These are phyloP conservation scores for Phytophthora ohioensis DNA, from an alignment of 352 stramenopile genomes.

Conservation along the genomic window DNA sequence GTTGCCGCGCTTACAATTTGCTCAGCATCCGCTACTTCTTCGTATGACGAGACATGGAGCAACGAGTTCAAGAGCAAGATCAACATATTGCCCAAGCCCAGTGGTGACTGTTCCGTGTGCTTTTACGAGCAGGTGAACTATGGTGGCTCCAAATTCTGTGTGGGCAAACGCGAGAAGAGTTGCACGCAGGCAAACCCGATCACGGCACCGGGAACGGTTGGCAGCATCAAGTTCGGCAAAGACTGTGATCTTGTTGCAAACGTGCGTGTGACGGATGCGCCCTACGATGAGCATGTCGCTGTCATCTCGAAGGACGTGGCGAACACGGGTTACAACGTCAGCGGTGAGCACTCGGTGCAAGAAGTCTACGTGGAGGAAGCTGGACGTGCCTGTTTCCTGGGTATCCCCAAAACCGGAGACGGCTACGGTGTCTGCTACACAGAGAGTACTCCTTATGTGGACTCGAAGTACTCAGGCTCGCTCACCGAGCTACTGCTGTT, in stretches of 20 bases:
- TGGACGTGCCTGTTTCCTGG: slow-evolving; percentile 52
- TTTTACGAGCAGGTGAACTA: slow-evolving; percentile 55
- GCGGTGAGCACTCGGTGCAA: slow-evolving; percentile 40
- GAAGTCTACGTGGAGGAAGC: slow-evolving; percentile 59
- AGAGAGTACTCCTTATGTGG: slow-evolving; percentile 29
- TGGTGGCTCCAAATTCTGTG: slow-evolving; percentile 39
- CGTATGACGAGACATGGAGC: slow-evolving; percentile 20
- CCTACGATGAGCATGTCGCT: slow-evolving; percentile 48
- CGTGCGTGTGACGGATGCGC: slow-evolving; percentile 45
- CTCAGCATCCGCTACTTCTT: slow-evolving; percentile 19
- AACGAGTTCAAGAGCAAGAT: slow-evolving; percentile 42
- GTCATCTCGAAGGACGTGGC: slow-evolving; percentile 35
- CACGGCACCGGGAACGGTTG: slow-evolving; percentile 44
- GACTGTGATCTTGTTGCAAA: slow-evolving; percentile 52
- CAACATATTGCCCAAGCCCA: slow-evolving; percentile 32
- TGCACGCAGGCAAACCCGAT: slow-evolving; percentile 48
- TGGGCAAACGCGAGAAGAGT: slow-evolving; percentile 39
- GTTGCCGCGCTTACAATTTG: slow-evolving; percentile 11
- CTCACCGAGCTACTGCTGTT: slow-evolving; percentile 57
- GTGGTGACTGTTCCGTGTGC: slow-evolving; percentile 45
- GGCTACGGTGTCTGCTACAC: slow-evolving; percentile 52
- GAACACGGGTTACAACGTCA: slow-evolving; percentile 47
- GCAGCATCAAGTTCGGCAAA: slow-evolving; percentile 53
- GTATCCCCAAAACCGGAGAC: slow-evolving; percentile 11
- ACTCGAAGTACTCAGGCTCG: slow-evolving; percentile 39